Conservation (phyloP, 164 flowering plant genomes). For the Amborella trichopoda region DNA sequence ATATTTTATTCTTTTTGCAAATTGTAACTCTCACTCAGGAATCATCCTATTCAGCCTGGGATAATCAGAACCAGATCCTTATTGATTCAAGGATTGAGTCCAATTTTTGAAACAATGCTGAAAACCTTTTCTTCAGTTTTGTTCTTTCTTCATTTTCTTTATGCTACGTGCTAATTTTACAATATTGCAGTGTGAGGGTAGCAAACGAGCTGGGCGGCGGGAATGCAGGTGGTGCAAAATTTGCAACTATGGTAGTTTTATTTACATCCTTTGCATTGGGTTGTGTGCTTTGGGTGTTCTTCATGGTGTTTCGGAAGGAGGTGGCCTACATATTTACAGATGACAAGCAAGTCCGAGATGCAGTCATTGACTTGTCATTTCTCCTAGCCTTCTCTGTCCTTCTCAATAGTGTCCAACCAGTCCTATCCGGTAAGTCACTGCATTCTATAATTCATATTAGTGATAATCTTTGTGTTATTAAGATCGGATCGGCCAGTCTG, state of each 20-base stretch:
- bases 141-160: no score
- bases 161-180: background rate
- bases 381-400: conserved; percentile 23
- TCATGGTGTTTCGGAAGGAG: conserved; percentile 11
- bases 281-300: conserved; percentile 12
- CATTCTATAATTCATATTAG: no score
- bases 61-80: no score
- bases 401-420: conserved; percentile 30
- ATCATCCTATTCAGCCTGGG: no score
- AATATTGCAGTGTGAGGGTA: conserved; percentile 24
- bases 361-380: conserved; percentile 20
- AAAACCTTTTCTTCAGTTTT: background rate
- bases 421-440: conserved; percentile 34
- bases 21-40: no score
- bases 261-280: conserved; percentile 20
- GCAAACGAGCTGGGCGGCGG: conserved; percentile 39
- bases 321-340: conserved; percentile 20
- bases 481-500: no score
- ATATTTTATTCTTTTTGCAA: no score
- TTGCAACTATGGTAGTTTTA: conserved; percentile 13
- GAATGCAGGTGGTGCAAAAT: conserved; percentile 22
- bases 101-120: no score
- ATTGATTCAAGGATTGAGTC: no score
- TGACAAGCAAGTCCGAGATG: conserved; percentile 14
- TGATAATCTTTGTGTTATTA: no score